These are phyloP conservation scores for Tolypocladium nubicola DNA, from an alignment of 2,329 filamentous ascomycete genomes.

Conservation along the genomic window DNA sequence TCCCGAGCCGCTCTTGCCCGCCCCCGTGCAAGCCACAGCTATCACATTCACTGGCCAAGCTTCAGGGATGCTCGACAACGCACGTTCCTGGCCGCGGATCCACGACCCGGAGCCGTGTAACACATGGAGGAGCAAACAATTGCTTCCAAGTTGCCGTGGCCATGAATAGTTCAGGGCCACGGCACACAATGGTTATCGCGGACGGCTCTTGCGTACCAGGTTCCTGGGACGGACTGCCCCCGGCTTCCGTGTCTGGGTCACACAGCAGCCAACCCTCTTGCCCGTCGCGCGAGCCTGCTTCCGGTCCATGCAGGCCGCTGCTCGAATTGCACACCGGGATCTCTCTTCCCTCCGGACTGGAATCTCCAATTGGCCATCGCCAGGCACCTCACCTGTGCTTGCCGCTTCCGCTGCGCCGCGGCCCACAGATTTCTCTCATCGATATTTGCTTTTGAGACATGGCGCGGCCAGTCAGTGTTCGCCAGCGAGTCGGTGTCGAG, in stretches of 20 bases:
- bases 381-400: background rate
- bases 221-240: conserved; percentile 1
- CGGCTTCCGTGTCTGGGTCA: background rate
- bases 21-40: conserved; percentile 3
- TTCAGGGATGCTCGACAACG: conserved; percentile 4
- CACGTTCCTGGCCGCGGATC: conserved; percentile 5
- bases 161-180: background rate
- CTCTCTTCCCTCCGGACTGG: background rate
- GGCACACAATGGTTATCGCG: background rate
- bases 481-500: conserved; percentile 1
- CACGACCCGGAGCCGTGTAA: conserved; percentile 6
- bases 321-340: conserved; percentile 3
- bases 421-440: background rate
- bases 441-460: conserved; percentile 6
- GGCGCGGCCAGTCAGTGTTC: background rate
- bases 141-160: background rate
- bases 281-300: background rate
- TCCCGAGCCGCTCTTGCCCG: background rate
- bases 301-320: conserved; percentile 1
- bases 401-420: conserved; percentile 2
- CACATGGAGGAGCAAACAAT: conserved; percentile 8
- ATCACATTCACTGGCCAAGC: background rate
- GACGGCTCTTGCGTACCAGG: background rate
- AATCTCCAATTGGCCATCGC: conserved; percentile 1
- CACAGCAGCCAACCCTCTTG: background rate